Percentiles rank a stretch among this genome's conserved stretches.
Conservation (phyloP, 768 basidiomycete genomes). For the Termitomyces sp. region DNA sequence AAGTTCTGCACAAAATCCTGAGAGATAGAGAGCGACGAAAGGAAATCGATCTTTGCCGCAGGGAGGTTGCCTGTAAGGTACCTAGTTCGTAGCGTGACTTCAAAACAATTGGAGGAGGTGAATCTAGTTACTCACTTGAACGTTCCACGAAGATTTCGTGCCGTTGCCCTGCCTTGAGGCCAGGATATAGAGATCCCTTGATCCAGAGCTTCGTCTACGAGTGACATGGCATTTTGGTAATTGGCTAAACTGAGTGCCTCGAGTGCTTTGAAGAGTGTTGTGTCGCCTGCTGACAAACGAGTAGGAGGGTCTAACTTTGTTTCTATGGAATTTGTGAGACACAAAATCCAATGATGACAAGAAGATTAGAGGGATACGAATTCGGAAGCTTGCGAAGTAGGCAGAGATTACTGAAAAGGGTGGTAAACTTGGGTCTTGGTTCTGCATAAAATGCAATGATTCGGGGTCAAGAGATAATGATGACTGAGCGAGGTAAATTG, state of each 20-base stretch:
- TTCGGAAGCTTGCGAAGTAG: slow-evolving; percentile 95
- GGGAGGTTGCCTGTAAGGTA: slow-evolving; percentile 84
- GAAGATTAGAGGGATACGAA: slow-evolving; percentile 46
- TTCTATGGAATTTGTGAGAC: slow-evolving; percentile 32
- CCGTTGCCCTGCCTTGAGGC: slow-evolving; percentile 74
- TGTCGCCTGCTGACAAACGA: slow-evolving; percentile 71
- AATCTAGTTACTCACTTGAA: slow-evolving; percentile 66
- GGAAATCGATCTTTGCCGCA: slow-evolving; percentile 80
- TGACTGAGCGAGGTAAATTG: too few relatives aligned
- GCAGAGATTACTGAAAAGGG: slow-evolving; percentile 89
- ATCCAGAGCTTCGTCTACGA: slow-evolving; percentile 81
- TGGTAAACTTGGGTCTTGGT: slow-evolving; percentile 77
- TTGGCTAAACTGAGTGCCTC: slow-evolving; percentile 81
- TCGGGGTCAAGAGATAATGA: not conserved
- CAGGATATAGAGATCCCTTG: slow-evolving; percentile 70
- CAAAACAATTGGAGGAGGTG: not conserved
- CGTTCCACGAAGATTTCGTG: slow-evolving; percentile 88
- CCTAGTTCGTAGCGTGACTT: slow-evolving; percentile 29
- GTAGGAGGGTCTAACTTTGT: slow-evolving; percentile 69
- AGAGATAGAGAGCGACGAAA: slow-evolving; percentile 64
- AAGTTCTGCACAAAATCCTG: slow-evolving; percentile 81
- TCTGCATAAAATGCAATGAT: slow-evolving; percentile 8
- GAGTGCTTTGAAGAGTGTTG: slow-evolving; percentile 75
- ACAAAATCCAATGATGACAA: not conserved
- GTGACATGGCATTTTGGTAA: slow-evolving; percentile 73